These are phyloP conservation scores for Lachancea sp. DNA, from an alignment of 805 yeast genomes.

Conservation along the genomic window DNA sequence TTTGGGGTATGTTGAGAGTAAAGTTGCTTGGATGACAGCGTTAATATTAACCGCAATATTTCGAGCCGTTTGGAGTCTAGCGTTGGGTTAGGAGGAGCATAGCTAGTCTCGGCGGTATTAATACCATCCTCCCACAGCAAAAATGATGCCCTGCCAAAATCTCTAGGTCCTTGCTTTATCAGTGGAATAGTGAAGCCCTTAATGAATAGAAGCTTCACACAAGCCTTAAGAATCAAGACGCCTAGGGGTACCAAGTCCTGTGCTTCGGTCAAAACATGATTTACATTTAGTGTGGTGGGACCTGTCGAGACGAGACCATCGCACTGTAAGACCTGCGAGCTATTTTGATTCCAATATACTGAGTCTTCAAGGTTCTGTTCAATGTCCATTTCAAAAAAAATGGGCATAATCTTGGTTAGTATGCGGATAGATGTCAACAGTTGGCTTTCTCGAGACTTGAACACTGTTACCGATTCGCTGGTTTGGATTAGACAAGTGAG, in stretches of 20 bases:
- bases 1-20: constrained; percentile 52
- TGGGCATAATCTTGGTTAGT: constrained; percentile 60
- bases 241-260: constrained; percentile 31
- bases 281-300: constrained; percentile 14
- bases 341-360: constrained; percentile 19
- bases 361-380: constrained; percentile 29
- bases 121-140: constrained; percentile 82
- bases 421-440: constrained; percentile 58
- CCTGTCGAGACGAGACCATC: constrained; percentile 9
- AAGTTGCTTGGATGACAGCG: constrained; percentile 55
- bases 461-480: constrained; percentile 1
- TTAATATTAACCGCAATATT: constrained; percentile 52
- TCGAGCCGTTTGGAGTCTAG: constrained; percentile 64
- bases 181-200: constrained; percentile 26
- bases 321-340: constrained; percentile 6
- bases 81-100: constrained; percentile 34
- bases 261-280: neutral
- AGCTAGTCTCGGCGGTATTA: constrained; percentile 38
- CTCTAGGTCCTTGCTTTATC: constrained; percentile 15
- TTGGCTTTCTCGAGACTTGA: constrained; percentile 26
- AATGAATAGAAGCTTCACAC: constrained; percentile 25
- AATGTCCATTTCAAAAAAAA: constrained; percentile 49
- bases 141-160: constrained; percentile 26
- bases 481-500: constrained; percentile 20
- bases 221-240: constrained; percentile 23